phyloP scores from a whole-genome alignment of 2,329 filamentous ascomycete species.

The Alternaria ethzedia region DNA sequence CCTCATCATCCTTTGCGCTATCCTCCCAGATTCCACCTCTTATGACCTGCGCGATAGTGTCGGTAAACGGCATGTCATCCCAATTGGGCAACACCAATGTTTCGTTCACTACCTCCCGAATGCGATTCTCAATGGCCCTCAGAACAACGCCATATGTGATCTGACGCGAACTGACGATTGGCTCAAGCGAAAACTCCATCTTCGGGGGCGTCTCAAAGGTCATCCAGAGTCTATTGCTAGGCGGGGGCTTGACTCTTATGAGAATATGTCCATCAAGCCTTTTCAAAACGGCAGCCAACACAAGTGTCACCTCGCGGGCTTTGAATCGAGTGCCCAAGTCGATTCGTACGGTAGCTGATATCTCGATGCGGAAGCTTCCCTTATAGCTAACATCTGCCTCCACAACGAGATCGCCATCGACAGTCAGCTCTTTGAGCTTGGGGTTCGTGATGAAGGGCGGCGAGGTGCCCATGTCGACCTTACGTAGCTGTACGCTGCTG shows the following conservation, averaged over 20 bases:
- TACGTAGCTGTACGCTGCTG: constrained; percentile 79
- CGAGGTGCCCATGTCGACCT: constrained; percentile 84
- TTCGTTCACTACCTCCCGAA: constrained; percentile 92
- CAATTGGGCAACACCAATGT: constrained; percentile 92
- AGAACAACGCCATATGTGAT: constrained; percentile 94
- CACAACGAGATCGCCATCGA: constrained; percentile 87
- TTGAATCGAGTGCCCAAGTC: constrained; percentile 91
- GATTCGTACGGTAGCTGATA: constrained; percentile 90
- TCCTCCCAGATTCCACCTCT: constrained; percentile 82
- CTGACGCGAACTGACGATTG: constrained; percentile 91
- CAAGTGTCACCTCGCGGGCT: constrained; percentile 83
- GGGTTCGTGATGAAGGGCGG: constrained; percentile 90
- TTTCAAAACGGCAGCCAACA: constrained; percentile 84
- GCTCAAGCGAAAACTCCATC: constrained; percentile 92
- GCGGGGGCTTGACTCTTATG: constrained; percentile 89
- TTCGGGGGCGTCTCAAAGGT: constrained; percentile 93
- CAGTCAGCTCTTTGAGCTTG: constrained; percentile 83
- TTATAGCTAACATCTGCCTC: constrained; percentile 89
- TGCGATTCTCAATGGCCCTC: constrained; percentile 90
- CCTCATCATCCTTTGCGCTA: constrained; percentile 15
- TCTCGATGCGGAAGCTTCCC: constrained; percentile 86
- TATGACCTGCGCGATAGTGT: constrained; percentile 77
- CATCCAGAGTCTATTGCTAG: constrained; percentile 95
- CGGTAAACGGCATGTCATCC: constrained; percentile 93
- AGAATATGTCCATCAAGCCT: constrained; percentile 84